phyloP scores from a whole-genome alignment of 345 rosid species.

The Aquilaria sinensis region DNA sequence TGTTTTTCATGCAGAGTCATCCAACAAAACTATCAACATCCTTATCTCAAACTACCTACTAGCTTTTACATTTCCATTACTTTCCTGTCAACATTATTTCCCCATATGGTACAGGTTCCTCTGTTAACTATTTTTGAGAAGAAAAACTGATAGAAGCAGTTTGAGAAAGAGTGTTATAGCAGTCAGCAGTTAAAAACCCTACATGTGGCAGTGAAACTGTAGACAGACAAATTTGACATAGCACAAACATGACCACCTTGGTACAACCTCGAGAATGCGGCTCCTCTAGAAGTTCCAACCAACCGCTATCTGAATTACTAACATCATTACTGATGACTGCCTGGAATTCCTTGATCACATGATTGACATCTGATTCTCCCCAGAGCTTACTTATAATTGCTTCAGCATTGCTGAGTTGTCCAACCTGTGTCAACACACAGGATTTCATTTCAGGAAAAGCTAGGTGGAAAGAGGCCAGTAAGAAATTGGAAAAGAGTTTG shows the following conservation, averaged over 20 bases:
- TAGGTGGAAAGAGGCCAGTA: slow-evolving; percentile 4
- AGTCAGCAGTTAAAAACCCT: no score
- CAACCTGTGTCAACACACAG: slow-evolving; percentile 32
- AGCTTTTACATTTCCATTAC: no score
- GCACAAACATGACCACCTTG: slow-evolving; percentile 31
- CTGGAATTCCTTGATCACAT: slow-evolving; percentile 53
- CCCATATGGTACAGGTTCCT: no score
- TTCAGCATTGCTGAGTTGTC: slow-evolving; percentile 53
- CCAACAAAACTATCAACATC: no score
- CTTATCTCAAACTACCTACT: no score
- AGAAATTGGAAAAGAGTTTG: background rate
- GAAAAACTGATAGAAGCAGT: no score
- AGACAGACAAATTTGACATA: background rate
- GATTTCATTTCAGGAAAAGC: slow-evolving; percentile 6
- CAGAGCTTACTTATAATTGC: slow-evolving; percentile 46
- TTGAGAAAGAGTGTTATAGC: no score
- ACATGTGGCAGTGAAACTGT: background rate
- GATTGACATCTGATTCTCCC: slow-evolving; percentile 61
- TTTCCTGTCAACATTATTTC: no score
- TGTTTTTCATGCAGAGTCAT: no score
- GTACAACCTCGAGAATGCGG: slow-evolving; percentile 78
- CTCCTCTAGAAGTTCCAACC: slow-evolving; percentile 67
- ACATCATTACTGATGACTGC: slow-evolving; percentile 46
- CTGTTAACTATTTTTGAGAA: no score
- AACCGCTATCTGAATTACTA: slow-evolving; percentile 42